phyloP scores from a whole-genome alignment of 1,284 basidiomycete genomes.

The Cystobasidiaceae sp. region DNA sequence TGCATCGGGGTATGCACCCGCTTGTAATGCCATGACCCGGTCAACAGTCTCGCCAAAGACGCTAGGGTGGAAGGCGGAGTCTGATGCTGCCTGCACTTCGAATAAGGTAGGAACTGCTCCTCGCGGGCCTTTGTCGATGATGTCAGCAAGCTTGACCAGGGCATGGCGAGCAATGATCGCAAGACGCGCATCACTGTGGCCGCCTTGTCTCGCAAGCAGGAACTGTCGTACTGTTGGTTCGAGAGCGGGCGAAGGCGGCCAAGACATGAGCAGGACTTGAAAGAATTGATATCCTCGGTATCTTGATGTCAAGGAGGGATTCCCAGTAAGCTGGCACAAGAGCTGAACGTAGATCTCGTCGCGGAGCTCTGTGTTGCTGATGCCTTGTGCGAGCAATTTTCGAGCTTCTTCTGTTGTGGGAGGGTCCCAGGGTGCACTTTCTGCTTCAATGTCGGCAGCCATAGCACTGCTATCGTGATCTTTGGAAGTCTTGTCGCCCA shows the following conservation, averaged over 20 bases:
- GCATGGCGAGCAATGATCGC: constrained; percentile 86
- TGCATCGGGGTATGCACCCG: constrained; percentile 71
- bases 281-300: constrained; percentile 88
- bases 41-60: constrained; percentile 85
- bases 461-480: background rate
- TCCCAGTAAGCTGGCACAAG: constrained; percentile 80
- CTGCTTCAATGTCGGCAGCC: background rate
- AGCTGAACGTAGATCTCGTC: constrained; percentile 89
- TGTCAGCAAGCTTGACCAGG: constrained; percentile 61
- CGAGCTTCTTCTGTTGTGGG: constrained; percentile 72
- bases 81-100: constrained; percentile 83
- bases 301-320: constrained; percentile 71
- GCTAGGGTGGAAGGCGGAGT: constrained; percentile 86
- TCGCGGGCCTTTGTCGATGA: constrained; percentile 71
- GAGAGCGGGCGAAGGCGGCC: constrained; percentile 85
- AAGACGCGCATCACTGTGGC: constrained; percentile 64
- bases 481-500: constrained; percentile 64
- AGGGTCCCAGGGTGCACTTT: constrained; percentile 36
- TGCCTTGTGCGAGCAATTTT: constrained; percentile 72
- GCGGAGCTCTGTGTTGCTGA: constrained; percentile 69
- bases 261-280: constrained; percentile 77
- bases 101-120: constrained; percentile 70
- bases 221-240: constrained; percentile 72
- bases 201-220: constrained; percentile 59
- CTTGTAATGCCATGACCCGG: constrained; percentile 72